These are phyloP conservation scores for Ceratocystis harringtonii DNA, from an alignment of 2,329 filamentous ascomycete species.

Conservation along the genomic window DNA sequence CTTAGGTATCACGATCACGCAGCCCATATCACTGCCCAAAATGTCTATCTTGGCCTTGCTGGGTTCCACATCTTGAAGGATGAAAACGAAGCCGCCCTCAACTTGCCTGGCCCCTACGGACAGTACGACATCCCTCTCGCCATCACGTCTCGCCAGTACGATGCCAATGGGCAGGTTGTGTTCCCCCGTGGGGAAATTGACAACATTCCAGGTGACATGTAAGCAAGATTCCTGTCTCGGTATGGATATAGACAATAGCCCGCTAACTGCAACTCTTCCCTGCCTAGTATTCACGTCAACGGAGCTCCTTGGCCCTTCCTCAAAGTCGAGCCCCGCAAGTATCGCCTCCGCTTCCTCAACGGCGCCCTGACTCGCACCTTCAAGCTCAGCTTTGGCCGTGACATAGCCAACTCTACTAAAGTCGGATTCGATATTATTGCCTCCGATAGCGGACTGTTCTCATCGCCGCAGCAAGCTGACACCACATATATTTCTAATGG, in stretches of 20 bases:
- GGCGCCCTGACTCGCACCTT: slow-evolving; percentile 35
- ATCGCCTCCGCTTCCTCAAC: slow-evolving; percentile 41
- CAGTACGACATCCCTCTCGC: slow-evolving; percentile 39
- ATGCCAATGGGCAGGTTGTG: slow-evolving; percentile 34
- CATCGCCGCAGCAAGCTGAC: slow-evolving; percentile 13
- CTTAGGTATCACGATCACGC: slow-evolving; percentile 35
- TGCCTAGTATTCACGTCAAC: slow-evolving; percentile 25
- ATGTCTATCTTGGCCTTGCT: slow-evolving; percentile 41
- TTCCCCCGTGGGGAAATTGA: slow-evolving; percentile 31
- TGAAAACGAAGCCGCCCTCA: slow-evolving; percentile 32
- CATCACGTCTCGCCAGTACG: slow-evolving; percentile 37
- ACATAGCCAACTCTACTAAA: slow-evolving; percentile 21
- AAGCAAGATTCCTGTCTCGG: background rate
- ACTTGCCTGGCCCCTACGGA: slow-evolving; percentile 34
- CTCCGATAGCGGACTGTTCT: slow-evolving; percentile 38
- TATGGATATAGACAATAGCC: background rate
- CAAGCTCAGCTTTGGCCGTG: slow-evolving; percentile 31
- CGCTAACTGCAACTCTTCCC: background rate
- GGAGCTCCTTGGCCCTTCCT: slow-evolving; percentile 44
- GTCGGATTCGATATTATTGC: slow-evolving; percentile 39
- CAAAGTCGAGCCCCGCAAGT: slow-evolving; percentile 44
- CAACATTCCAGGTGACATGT: slow-evolving; percentile 39
- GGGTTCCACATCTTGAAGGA: slow-evolving; percentile 42
- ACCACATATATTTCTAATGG: slow-evolving; percentile 33
- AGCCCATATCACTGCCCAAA: slow-evolving; percentile 33